Evolutionary conservation across 495 filamentous ascomycete genomes (phyloP), one percentile per base, ranked within the genome.

Genomic region (Cetradonia linearis): DNA sequence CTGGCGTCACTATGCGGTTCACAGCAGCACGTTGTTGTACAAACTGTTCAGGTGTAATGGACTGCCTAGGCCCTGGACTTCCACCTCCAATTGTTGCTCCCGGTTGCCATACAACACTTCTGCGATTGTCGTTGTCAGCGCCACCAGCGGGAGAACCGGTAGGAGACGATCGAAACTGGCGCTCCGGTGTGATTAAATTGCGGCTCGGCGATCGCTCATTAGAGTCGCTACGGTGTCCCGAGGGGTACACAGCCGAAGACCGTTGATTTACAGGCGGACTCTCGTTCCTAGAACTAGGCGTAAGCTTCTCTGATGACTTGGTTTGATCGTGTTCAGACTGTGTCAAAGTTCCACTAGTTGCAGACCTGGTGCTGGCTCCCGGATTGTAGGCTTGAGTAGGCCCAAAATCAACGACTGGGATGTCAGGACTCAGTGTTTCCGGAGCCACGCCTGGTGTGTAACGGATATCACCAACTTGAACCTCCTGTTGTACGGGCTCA

Each of bases 371-470:
- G 33, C 58, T 54, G 62, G 61, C 47, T 59, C 63, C 78, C 52
- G 86, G 86, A 66, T 87, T 85, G 58, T 85, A 75, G 1, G 74
- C 71, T 69, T 82, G 71, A 2, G 92, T 96, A 20, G 83, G 89
- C 0, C 92, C 92, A 70, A 97, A 97, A 67, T 97, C 87, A 61
- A 97, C 80, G 10, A 74, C 72, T 2, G 90, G 89, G 59, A 94
- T 86, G 50, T 83, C 79, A 25, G 78, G 59, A 59, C 70, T 74
- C 18, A 66, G 55, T 44, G 59, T 70, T 28, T 65, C 64, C 58
- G 55, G 63, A 44, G 48, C 60, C 55, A 68, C 70, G 36, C 74
- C 71, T 20, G 73, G 64, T 31, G 73, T 66, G 58, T 85, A 86
- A 57, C 70, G 79, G 59, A 76, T 74, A 70, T 86, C 83, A 5